Evolutionary conservation across 2,329 filamentous ascomycete species (phyloP), one percentile per base, ranked within the genome.

Genomic region (Acrodontium crateriforme): DNA sequence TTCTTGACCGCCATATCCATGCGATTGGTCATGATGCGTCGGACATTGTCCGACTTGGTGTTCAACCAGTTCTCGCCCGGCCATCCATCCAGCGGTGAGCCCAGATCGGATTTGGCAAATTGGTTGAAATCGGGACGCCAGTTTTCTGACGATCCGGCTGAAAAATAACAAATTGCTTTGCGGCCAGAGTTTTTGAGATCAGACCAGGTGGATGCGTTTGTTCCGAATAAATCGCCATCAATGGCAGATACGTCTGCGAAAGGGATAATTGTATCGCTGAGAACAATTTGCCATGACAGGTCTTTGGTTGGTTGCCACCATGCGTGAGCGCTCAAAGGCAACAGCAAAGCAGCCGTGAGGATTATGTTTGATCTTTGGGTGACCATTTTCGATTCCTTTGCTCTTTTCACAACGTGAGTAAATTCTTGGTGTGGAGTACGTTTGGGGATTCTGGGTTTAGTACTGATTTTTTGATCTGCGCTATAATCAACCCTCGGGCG

Each of bases 151-250:
- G 69, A 74, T 1, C 78, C 78, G 0, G 74, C 75, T 28, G 71
- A 76, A 56, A 82, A 82, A 54, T 83, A 83, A 58, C 78, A 83
- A 33, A 82, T 74, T 29, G 80, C 68, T 36, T 67, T 71, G 44
- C 68, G 68, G 6, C 63, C 66, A 5, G n/a, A 22, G 20, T 8
- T 8, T 22, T 22, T 16, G 60, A 43, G 3, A 40, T 37, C 22
- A 73, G 64, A 9, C n/a, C n/a, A n/a, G n/a, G n/a, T n/a, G n/a
- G n/a, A 8, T 22, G n/a, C 8, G 20, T 22, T 8, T 4, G 20
- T 10, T 22, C 10, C 8, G 20, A 4, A 22, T 8, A 22, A 75
- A 54, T 4, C 49, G 46, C 3, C 50, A 35, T 27, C 74, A 67
- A 1, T 54, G 60, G 5, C 52, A 44, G 9, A 56, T 53, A 5